Conservation (phyloP, 495 filamentous ascomycete species). For the Jackrogersella multiformis region DNA sequence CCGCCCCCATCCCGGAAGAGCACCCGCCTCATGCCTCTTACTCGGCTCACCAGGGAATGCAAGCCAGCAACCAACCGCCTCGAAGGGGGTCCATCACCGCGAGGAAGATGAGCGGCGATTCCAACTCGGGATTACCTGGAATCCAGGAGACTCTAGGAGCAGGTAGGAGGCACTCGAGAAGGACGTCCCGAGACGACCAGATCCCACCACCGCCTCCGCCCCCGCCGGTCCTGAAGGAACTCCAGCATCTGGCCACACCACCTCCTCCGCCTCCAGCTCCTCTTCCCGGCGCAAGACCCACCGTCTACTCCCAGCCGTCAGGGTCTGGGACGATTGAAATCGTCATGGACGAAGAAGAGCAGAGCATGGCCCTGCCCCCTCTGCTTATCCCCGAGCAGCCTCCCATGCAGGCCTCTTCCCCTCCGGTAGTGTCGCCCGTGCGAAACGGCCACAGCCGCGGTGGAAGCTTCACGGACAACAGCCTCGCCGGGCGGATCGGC, state of each 20-base stretch:
- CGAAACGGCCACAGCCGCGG: constrained; percentile 70
- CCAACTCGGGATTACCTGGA: constrained; percentile 43
- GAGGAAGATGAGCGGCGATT: constrained; percentile 52
- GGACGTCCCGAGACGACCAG: constrained; percentile 53
- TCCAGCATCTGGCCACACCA: constrained; percentile 80
- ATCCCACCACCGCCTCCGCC: constrained; percentile 62
- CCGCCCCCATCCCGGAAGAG: constrained; percentile 73
- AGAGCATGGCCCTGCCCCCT: constrained; percentile 42
- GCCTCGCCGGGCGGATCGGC: constrained; percentile 67
- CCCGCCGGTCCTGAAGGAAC: constrained; percentile 75
- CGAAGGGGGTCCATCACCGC: constrained; percentile 41
- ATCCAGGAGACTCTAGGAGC: constrained; percentile 74
- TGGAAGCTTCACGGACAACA: constrained; percentile 72
- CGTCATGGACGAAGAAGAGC: constrained; percentile 71
- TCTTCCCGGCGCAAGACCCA: constrained; percentile 47
- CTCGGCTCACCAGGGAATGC: constrained; percentile 60
- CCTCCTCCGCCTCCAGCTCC: constrained; percentile 75
- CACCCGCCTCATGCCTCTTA: constrained; percentile 56
- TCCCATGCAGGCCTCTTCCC: constrained; percentile 25
- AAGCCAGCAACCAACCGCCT: constrained; percentile 56
- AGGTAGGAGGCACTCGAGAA: constrained; percentile 47
- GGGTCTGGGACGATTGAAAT: constrained; percentile 75
- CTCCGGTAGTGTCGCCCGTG: constrained; percentile 26
- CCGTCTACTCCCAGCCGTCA: constrained; percentile 54
- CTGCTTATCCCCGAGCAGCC: constrained; percentile 14